Conservation (phyloP, 805 yeast species). For the Candida cerambycidarum region DNA sequence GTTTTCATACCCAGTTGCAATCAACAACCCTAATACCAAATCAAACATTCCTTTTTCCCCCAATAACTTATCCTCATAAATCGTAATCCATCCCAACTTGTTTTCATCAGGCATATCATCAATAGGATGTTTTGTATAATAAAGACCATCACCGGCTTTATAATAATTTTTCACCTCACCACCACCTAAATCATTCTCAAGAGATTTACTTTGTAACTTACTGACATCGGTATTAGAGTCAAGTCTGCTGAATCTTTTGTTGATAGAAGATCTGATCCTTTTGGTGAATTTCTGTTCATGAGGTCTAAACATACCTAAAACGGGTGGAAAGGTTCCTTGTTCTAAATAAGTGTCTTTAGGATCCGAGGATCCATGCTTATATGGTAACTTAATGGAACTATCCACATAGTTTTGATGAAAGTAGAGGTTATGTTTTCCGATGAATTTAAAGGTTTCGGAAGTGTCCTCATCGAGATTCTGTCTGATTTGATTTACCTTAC, state of each 20-base stretch:
- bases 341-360: slow-evolving; percentile 30
- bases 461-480: slow-evolving; percentile 17
- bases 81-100: slow-evolving; percentile 65
- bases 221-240: slow-evolving; percentile 1
- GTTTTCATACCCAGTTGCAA: slow-evolving; percentile 45
- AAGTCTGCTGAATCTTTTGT: slow-evolving; percentile 17
- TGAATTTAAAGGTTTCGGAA: slow-evolving; percentile 22
- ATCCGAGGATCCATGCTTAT: slow-evolving; percentile 8
- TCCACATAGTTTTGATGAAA: slow-evolving; percentile 35
- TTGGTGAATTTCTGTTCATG: slow-evolving; percentile 38
- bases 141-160: slow-evolving; percentile 57
- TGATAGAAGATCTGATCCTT: slow-evolving; percentile 35
- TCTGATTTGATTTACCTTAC: slow-evolving; percentile 24
- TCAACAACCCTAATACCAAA: slow-evolving; percentile 49
- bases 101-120: slow-evolving; percentile 63
- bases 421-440: slow-evolving; percentile 37
- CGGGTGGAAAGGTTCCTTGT: slow-evolving; percentile 22
- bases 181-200: slow-evolving; percentile 24
- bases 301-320: slow-evolving; percentile 42
- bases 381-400: slow-evolving; percentile 11
- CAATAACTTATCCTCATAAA: slow-evolving; percentile 47
- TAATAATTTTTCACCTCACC: slow-evolving; percentile 32
- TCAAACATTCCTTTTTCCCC: slow-evolving; percentile 51
- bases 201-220: slow-evolving; percentile 11
- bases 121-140: slow-evolving; percentile 41